A percentile compares a stretch with the other conserved stretches of the same genome.
Evolutionary conservation across 257 asterid species (phyloP).

Genomic region (Petrea volubilis): DNA sequence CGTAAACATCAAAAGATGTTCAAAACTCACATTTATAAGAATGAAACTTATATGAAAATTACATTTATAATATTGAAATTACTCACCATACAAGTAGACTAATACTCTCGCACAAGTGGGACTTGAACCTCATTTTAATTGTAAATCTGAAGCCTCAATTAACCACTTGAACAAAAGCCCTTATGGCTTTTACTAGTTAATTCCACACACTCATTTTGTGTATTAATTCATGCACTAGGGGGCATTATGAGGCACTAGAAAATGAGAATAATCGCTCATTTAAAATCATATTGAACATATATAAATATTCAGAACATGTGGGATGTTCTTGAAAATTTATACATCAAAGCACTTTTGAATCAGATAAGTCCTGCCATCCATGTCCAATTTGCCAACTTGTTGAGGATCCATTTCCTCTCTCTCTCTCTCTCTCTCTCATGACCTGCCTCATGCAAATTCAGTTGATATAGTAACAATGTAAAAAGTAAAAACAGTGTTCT

Average conservation of each 20-base stretch:
- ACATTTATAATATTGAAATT: too few relatives aligned
- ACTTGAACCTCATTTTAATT: too few relatives aligned
- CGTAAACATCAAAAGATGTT: too few relatives aligned
- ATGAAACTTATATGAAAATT: too few relatives aligned
- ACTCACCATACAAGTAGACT: too few relatives aligned
- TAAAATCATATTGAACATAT: neutral
- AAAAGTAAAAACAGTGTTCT: slow-evolving; percentile 5
- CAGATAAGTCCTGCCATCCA: neutral
- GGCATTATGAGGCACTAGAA: neutral
- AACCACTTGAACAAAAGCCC: too few relatives aligned
- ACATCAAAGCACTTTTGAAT: neutral
- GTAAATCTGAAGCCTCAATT: too few relatives aligned
- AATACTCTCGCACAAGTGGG: too few relatives aligned
- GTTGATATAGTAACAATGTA: neutral
- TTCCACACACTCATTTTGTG: too few relatives aligned
- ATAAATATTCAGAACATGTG: slow-evolving; percentile 21
- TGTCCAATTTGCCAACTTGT: slow-evolving; percentile 27
- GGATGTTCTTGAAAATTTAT: neutral
- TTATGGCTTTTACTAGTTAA: too few relatives aligned
- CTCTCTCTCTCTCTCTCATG: slow-evolving; percentile 4
- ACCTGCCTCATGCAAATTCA: slow-evolving; percentile 12
- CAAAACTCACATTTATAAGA: too few relatives aligned
- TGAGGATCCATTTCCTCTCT: neutral
- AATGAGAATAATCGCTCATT: neutral
- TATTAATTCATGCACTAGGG: neutral